These are phyloP conservation scores for Diplodia scrobiculata DNA, from an alignment of 2,329 filamentous ascomycete species.

Conservation along the genomic window DNA sequence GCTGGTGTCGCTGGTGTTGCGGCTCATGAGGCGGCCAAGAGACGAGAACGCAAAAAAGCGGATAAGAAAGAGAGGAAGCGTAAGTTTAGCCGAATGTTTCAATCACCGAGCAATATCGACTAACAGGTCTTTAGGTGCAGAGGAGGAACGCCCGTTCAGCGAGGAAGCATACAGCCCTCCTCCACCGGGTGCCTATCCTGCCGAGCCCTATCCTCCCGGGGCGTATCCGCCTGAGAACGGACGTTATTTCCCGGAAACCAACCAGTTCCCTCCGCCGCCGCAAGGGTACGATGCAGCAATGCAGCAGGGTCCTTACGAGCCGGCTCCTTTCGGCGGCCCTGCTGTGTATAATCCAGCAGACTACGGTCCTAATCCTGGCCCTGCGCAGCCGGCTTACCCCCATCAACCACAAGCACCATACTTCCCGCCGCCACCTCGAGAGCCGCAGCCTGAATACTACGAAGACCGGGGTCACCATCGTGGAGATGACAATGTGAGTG, in stretches of 20 bases:
- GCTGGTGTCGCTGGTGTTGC: slow-evolving; percentile 61
- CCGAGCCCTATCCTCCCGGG: slow-evolving; percentile 19
- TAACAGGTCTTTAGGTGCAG: slow-evolving; percentile 28
- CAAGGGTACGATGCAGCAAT: slow-evolving; percentile 35
- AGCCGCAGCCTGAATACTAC: slow-evolving; percentile 38
- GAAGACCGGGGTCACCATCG: slow-evolving; percentile 41
- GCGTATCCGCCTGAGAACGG: slow-evolving; percentile 32
- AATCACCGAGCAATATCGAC: slow-evolving; percentile 11
- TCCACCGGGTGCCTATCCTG: slow-evolving; percentile 13
- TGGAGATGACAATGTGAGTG: slow-evolving; percentile 56
- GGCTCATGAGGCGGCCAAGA: slow-evolving; percentile 60
- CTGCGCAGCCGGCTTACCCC: slow-evolving; percentile 12
- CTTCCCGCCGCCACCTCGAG: slow-evolving; percentile 38
- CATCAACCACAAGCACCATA: slow-evolving; percentile 34
- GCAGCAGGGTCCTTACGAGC: slow-evolving; percentile 35
- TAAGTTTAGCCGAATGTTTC: slow-evolving; percentile 43
- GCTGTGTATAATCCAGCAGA: slow-evolving; percentile 50
- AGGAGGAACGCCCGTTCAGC: slow-evolving; percentile 32
- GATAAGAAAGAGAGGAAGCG: slow-evolving; percentile 56
- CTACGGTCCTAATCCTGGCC: slow-evolving; percentile 42
- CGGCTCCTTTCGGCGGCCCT: slow-evolving; percentile 38
- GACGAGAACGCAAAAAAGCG: slow-evolving; percentile 58
- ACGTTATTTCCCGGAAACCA: slow-evolving; percentile 51
- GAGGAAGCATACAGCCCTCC: slow-evolving; percentile 19
- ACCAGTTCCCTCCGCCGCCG: slow-evolving; percentile 55